Conservation (phyloP, 257 asterid species). For the Solanum neorickii region DNA sequence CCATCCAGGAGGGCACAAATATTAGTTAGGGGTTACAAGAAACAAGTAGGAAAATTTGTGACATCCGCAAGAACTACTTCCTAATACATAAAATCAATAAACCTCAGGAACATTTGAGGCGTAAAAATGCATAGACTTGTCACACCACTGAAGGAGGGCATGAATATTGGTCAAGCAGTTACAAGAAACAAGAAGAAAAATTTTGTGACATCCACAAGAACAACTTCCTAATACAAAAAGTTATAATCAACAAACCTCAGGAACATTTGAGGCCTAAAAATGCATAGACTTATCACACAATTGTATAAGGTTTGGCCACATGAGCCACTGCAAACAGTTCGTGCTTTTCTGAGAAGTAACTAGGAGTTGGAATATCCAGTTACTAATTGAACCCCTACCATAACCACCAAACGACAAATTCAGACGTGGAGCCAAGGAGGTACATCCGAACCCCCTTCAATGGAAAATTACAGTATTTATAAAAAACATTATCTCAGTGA, state of each 20-base stretch:
- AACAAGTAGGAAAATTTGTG: background rate
- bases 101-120: background rate
- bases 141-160: background rate
- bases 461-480: background rate
- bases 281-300: background rate
- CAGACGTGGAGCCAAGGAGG: background rate
- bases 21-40: background rate
- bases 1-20: background rate
- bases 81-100: background rate
- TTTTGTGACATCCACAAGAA: background rate
- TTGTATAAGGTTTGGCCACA: background rate
- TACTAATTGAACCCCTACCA: background rate
- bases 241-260: background rate
- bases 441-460: too few relatives aligned
- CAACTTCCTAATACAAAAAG: background rate
- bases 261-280: background rate
- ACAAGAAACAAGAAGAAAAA: background rate
- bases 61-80: background rate
- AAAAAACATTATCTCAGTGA: too few relatives aligned
- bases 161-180: background rate
- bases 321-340: background rate
- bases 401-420: background rate
- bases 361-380: background rate
- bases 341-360: background rate
- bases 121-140: background rate